These are phyloP conservation scores for Fusarium sp. DNA, from an alignment of 2,329 filamentous ascomycete genomes.

Conservation along the genomic window DNA sequence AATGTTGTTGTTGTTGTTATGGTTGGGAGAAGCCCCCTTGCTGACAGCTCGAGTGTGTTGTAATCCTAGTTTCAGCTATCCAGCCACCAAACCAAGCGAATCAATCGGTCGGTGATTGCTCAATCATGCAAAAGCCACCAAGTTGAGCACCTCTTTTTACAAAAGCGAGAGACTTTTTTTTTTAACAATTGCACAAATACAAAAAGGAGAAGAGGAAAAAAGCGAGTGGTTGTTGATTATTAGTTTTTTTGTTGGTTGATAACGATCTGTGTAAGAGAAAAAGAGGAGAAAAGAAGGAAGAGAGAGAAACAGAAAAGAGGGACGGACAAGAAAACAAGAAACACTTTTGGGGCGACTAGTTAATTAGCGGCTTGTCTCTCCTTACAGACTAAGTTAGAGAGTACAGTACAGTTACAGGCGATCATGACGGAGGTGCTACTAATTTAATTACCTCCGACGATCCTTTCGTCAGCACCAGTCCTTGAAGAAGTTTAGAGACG, in stretches of 20 bases:
- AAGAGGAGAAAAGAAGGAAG: background rate
- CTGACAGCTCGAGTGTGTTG: background rate
- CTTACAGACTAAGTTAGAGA: no score
- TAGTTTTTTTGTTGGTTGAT: background rate
- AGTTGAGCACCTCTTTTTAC: conserved; percentile 5
- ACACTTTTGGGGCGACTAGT: background rate
- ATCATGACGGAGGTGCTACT: background rate
- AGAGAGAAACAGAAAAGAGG: conserved; percentile 5
- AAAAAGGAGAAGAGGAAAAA: background rate
- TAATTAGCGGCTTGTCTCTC: background rate
- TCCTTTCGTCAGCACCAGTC: conserved; percentile 29
- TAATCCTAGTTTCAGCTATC: conserved; percentile 29
- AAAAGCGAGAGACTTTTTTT: conserved; percentile 20
- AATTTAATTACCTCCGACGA: conserved; percentile 27
- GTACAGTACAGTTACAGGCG: no score
- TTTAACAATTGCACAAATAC: background rate
- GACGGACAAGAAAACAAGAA: background rate
- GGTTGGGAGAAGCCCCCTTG: background rate
- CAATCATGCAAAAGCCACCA: conserved; percentile 5
- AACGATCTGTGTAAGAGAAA: no score
- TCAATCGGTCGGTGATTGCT: conserved; percentile 6
- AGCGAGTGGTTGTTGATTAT: conserved; percentile 8
- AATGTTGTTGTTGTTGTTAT: background rate
- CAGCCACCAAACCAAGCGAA: conserved; percentile 25
- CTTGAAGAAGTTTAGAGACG: background rate